phyloP scores from a whole-genome alignment of 306 rosid species.

The Casuarina cunninghamiana region DNA sequence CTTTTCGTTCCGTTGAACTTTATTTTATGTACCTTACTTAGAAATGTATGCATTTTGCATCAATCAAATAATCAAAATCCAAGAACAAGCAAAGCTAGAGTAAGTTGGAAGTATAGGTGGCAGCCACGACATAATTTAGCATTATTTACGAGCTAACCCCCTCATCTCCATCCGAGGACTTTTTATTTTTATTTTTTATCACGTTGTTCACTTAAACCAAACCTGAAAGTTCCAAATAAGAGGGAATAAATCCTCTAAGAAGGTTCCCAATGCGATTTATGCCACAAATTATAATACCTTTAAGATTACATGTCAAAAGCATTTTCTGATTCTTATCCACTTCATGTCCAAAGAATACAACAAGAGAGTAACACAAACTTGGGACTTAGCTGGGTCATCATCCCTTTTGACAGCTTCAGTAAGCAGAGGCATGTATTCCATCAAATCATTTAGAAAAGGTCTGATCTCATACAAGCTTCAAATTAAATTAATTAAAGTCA shows the following conservation, averaged over 20 bases:
- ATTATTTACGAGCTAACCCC: neutral
- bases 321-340: neutral
- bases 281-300: neutral
- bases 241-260: neutral
- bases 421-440: constrained; percentile 35
- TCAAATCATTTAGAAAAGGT: constrained; percentile 50
- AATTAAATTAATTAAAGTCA: constrained; percentile 18
- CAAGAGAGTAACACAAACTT: constrained; percentile 50
- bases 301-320: neutral
- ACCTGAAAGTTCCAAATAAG: neutral
- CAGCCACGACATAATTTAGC: neutral
- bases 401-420: constrained; percentile 43
- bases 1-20: no score
- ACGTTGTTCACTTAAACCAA: neutral
- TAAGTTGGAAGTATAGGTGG: neutral
- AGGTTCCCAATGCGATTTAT: constrained; percentile 1
- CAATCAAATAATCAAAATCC: neutral
- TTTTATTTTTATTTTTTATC: neutral
- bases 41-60: no score
- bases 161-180: neutral
- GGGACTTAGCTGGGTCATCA: constrained; percentile 41
- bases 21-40: no score
- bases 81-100: neutral
- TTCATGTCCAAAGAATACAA: constrained; percentile 5
- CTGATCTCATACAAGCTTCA: constrained; percentile 56